Conservation (phyloP, 2,329 filamentous ascomycete species). For the Fusarium sp. region DNA sequence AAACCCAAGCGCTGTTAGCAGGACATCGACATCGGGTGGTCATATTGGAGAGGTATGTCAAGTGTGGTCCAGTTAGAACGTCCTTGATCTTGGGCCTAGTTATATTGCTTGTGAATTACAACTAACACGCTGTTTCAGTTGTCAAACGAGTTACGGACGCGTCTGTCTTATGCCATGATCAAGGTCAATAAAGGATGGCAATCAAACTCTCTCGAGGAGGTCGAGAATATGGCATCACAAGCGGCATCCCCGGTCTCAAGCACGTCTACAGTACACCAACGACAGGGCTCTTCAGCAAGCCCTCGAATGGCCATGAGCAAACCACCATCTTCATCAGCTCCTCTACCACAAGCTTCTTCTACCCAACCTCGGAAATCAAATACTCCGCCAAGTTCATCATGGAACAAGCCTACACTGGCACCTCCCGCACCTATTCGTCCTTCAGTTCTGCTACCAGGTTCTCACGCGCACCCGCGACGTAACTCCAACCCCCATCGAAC, state of each 20-base stretch:
- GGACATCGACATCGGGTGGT: constrained; percentile 70
- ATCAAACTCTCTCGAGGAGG: constrained; percentile 79
- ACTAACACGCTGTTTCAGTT: constrained; percentile 62
- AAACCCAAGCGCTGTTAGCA: constrained; percentile 76
- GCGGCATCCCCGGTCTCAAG: constrained; percentile 73
- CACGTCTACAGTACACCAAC: constrained; percentile 66
- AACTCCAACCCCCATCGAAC: constrained; percentile 64
- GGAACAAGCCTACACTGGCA: constrained; percentile 59
- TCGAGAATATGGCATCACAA: constrained; percentile 80
- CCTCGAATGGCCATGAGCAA: constrained; percentile 58
- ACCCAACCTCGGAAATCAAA: constrained; percentile 48
- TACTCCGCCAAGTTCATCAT: constrained; percentile 55
- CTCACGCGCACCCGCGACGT: constrained; percentile 59
- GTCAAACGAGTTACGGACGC: constrained; percentile 82
- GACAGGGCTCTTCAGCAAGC: constrained; percentile 66
- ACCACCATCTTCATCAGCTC: constrained; percentile 47
- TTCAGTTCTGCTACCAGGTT: constrained; percentile 53
- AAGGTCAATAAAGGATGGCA: constrained; percentile 95
- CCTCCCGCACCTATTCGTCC: constrained; percentile 69
- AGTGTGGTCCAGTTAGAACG: not conserved
- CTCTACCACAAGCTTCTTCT: constrained; percentile 49
- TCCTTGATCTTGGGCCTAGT: not conserved
- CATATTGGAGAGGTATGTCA: constrained; percentile 81
- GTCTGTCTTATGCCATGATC: constrained; percentile 91
- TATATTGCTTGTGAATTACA: not conserved